Evolutionary conservation across 805 yeast genomes (phyloP).

Genomic region (Candida pseudofarinosa): DNA sequence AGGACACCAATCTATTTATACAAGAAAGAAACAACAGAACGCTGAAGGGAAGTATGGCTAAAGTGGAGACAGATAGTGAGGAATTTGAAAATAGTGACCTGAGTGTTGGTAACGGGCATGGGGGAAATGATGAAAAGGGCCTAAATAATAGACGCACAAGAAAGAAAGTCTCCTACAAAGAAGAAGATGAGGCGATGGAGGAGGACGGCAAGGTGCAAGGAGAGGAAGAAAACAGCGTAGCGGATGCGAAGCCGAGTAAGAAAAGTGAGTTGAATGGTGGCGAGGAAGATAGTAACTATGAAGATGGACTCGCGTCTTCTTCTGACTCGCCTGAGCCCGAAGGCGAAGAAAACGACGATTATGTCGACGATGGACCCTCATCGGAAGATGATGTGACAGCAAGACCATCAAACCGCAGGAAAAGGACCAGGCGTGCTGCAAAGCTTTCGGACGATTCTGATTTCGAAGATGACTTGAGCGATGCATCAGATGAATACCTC

Average conservation of each 20-base stretch:
- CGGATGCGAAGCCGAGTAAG: conserved; percentile 23
- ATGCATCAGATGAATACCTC: conserved; percentile 21
- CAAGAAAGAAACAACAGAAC: not conserved
- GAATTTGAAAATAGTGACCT: not conserved
- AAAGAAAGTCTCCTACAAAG: conserved; percentile 12
- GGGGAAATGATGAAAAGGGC: not conserved
- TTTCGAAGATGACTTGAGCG: conserved; percentile 15
- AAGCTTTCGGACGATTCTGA: conserved; percentile 18
- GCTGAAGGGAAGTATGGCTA: not conserved
- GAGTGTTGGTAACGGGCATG: conserved; percentile 7
- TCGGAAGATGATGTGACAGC: conserved; percentile 5
- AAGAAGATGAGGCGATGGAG: conserved; percentile 12
- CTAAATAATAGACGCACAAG: not conserved
- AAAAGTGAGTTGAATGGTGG: conserved; percentile 6
- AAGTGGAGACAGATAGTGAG: not conserved
- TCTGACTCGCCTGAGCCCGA: conserved; percentile 3
- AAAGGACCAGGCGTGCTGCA: conserved; percentile 5
- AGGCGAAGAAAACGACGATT: conserved; percentile 15
- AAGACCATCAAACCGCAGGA: conserved; percentile 9
- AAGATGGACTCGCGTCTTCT: conserved; percentile 3
- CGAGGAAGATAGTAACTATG: conserved; percentile 9
- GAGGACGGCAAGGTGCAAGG: conserved; percentile 10
- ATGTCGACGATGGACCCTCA: conserved; percentile 15
- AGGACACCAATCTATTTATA: too few relatives aligned
- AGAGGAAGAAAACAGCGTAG: conserved; percentile 25